Evolutionary conservation across 2,329 filamentous ascomycete species (phyloP), one percentile per base, ranked within the genome.

Genomic region (Aspergillus sp.): DNA sequence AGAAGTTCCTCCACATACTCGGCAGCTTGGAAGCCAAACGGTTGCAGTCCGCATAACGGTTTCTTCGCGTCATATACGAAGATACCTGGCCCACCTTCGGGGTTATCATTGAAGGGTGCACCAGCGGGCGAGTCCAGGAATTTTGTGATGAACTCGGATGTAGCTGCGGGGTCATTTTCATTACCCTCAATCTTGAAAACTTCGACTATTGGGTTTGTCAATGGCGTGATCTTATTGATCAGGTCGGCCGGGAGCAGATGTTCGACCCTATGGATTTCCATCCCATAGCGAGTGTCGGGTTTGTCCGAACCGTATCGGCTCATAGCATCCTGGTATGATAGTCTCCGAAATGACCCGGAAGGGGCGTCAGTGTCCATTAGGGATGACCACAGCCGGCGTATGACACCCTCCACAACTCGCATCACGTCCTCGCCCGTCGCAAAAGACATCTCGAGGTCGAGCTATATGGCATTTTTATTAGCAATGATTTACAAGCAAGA

Each of bases 391-490:
- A 91, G 68, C 6, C 73, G 69, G 11, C 73, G 75, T 6, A 91
- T 69, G 3, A 90, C 72, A 2, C 68, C 68, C 63, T 80, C 77
- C 9, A 86, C 77, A 2, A 75, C 73, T 9, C 69, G 66, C 85
- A 90, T 93, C 8, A 96, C 88, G 63, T 89, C 83, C 48, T 86
- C 74, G 6, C 88, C 89, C 6, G 80, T 86, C 0, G 89, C 87
- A 76, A 96, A 99, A 0, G 90, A 86, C 89, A 96, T 95, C 73
- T 99, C 95, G 66, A 99, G 75, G 83, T 99, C 95, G 52, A 97
- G 83, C 86, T 95, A 66, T 27, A 8, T 9, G n/a, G 47, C 17
- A 54, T 55, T 33, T 12, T 1, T 15, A 15, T 31, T 15, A 48
- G 17, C 17, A 52, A 50, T 14, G 8, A 24, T 7, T 37, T 14